Percentiles rank a stretch among this genome's conserved stretches.
phyloP scores from a whole-genome alignment of 2,329 filamentous ascomycete genomes.

The Aspergillus calidoustus region DNA sequence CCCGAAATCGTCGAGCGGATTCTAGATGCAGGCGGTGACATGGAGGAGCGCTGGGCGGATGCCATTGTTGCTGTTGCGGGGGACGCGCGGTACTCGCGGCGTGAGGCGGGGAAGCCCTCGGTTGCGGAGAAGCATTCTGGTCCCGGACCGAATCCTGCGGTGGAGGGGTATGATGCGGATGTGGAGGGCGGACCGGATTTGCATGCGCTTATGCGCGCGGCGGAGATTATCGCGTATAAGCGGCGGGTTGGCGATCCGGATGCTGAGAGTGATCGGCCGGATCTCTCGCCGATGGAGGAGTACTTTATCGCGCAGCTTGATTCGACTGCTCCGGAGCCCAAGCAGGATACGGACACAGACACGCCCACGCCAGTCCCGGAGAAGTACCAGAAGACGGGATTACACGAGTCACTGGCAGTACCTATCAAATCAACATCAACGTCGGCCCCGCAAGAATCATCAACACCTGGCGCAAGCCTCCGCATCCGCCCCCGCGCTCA shows the following conservation, averaged over 20 bases:
- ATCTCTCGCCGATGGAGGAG: constrained; percentile 34
- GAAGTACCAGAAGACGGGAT: constrained; percentile 26
- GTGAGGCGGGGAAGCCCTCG: constrained; percentile 33
- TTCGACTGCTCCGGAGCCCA: constrained; percentile 38
- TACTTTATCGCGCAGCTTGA: constrained; percentile 51
- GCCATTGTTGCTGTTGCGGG: constrained; percentile 50
- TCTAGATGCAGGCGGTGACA: constrained; percentile 24
- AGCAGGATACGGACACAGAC: background rate
- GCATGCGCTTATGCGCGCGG: constrained; percentile 52
- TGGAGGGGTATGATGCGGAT: constrained; percentile 36
- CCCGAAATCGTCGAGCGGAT: constrained; percentile 39
- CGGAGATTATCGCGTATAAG: constrained; percentile 48
- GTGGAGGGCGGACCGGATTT: constrained; percentile 49
- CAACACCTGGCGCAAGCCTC: background rate
- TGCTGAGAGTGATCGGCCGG: constrained; percentile 21
- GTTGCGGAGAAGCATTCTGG: constrained; percentile 27
- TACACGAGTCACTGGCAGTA: constrained; percentile 19
- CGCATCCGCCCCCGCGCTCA: constrained; percentile 73
- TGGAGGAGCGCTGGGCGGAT: constrained; percentile 37
- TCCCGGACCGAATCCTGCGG: constrained; percentile 30
- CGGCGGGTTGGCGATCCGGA: constrained; percentile 37
- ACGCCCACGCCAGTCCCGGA: constrained; percentile 18
- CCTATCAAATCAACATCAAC: constrained; percentile 9
- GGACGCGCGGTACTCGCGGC: constrained; percentile 46
- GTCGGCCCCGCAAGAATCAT: background rate